A percentile compares a stretch with the other conserved stretches of the same genome.
These are phyloP conservation scores for Fraxinus greggii DNA, from an alignment of 305 asterid species.

Conservation along the genomic window DNA sequence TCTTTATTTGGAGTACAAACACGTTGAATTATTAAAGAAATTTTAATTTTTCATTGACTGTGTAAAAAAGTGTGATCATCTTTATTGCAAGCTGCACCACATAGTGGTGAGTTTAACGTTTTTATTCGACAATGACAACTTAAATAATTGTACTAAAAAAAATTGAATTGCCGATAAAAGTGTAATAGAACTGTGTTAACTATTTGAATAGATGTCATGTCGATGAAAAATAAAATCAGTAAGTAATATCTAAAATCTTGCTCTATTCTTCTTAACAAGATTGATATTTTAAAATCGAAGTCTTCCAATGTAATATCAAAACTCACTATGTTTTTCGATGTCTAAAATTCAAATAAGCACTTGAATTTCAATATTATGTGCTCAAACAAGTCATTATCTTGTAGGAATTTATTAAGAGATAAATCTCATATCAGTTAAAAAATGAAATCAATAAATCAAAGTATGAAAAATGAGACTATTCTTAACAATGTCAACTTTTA, in stretches of 20 bases:
- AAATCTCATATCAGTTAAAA: background rate
- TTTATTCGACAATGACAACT: background rate
- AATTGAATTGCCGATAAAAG: background rate
- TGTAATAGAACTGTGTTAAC: background rate
- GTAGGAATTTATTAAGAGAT: background rate
- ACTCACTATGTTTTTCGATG: background rate
- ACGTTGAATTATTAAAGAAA: background rate
- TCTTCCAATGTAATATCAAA: too few species aligned
- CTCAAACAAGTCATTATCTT: background rate
- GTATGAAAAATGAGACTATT: background rate
- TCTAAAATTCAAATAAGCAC: background rate
- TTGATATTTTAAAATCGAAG: too few species aligned
- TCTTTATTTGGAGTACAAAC: background rate
- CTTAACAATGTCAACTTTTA: background rate
- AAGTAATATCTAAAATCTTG: too few species aligned
- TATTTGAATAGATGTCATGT: too few species aligned
- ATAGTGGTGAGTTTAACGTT: background rate
- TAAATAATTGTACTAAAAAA: background rate
- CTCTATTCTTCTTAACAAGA: too few species aligned
- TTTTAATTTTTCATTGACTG: background rate
- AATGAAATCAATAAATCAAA: background rate
- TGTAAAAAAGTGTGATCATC: background rate
- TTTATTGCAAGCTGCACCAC: background rate
- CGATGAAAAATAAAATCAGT: too few species aligned
- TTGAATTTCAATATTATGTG: background rate